Evolutionary conservation across 805 yeast species (phyloP).

Genomic region (Candida quercuum): DNA sequence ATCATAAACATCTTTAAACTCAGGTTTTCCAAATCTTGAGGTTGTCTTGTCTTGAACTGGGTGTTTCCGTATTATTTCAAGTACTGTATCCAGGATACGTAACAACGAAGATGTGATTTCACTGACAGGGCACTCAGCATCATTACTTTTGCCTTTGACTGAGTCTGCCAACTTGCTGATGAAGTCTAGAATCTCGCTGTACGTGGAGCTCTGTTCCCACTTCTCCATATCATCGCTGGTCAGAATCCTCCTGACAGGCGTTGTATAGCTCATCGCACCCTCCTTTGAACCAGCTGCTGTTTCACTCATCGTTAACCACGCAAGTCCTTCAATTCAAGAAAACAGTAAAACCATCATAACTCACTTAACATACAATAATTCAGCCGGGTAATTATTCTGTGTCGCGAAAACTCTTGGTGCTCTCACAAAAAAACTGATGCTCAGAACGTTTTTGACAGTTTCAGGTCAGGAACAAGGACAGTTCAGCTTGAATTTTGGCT

Average conservation of each 20-base stretch:
- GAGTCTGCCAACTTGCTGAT: slow-evolving; percentile 54
- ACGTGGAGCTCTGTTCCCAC: slow-evolving; percentile 53
- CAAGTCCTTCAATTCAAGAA: no score
- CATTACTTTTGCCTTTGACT: slow-evolving; percentile 56
- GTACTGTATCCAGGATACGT: slow-evolving; percentile 40
- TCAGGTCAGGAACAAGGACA: no score
- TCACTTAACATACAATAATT: no score
- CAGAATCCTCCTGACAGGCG: slow-evolving; percentile 43
- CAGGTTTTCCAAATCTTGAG: slow-evolving; percentile 88
- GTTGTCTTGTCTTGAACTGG: slow-evolving; percentile 67
- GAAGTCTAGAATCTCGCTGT: slow-evolving; percentile 46
- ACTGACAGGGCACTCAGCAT: slow-evolving; percentile 39
- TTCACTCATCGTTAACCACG: no score
- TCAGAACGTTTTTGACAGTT: no score
- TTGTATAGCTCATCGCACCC: slow-evolving; percentile 5
- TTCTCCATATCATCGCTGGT: slow-evolving; percentile 53
- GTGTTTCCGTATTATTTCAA: slow-evolving; percentile 38
- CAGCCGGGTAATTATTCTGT: no score
- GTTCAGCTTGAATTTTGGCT: background rate
- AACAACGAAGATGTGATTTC: slow-evolving; percentile 29
- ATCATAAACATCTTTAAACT: slow-evolving; percentile 81
- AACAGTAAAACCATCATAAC: no score
- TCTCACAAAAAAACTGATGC: no score
- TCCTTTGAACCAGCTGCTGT: no score
- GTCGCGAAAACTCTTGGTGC: no score